Evolutionary conservation across 306 rosid genomes (phyloP).

Genomic region (Vigna nakashimae): DNA sequence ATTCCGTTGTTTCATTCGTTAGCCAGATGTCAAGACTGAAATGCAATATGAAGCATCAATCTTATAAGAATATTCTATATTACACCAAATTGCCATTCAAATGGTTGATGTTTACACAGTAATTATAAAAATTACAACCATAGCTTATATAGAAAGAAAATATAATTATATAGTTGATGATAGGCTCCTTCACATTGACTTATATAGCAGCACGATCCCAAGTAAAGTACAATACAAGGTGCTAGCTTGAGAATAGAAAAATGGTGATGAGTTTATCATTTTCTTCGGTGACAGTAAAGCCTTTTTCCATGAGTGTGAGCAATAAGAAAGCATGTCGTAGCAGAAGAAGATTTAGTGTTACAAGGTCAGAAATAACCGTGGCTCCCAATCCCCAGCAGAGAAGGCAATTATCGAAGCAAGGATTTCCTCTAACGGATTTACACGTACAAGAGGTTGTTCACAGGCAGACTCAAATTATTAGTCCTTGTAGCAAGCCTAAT

Average conservation of each 20-base stretch:
- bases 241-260: conserved; percentile 8
- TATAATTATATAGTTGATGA: background rate
- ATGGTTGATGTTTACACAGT: conserved; percentile 15
- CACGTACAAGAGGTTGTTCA: conserved; percentile 68
- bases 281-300: conserved; percentile 47
- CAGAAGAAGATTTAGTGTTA: conserved; percentile 33
- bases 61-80: conserved; percentile 12
- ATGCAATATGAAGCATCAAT: background rate
- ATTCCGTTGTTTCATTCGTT: background rate
- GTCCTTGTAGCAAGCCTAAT: conserved; percentile 33
- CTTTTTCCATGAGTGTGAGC: conserved; percentile 42
- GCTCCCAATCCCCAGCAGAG: conserved; percentile 61
- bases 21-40: conserved; percentile 15
- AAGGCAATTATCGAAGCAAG: conserved; percentile 54
- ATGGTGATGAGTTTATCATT: conserved; percentile 58
- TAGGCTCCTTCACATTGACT: conserved; percentile 17
- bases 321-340: conserved; percentile 30
- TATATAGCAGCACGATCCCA: background rate
- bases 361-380: conserved; percentile 53
- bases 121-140: background rate
- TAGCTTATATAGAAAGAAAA: background rate
- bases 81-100: background rate
- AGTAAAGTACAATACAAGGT: background rate
- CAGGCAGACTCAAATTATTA: conserved; percentile 57
- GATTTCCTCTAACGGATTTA: conserved; percentile 63